A percentile compares a stretch with the other conserved stretches of the same genome.
phyloP scores from a whole-genome alignment of 2,329 filamentous ascomycete species.

The Penicillium aurantiogriseum region DNA sequence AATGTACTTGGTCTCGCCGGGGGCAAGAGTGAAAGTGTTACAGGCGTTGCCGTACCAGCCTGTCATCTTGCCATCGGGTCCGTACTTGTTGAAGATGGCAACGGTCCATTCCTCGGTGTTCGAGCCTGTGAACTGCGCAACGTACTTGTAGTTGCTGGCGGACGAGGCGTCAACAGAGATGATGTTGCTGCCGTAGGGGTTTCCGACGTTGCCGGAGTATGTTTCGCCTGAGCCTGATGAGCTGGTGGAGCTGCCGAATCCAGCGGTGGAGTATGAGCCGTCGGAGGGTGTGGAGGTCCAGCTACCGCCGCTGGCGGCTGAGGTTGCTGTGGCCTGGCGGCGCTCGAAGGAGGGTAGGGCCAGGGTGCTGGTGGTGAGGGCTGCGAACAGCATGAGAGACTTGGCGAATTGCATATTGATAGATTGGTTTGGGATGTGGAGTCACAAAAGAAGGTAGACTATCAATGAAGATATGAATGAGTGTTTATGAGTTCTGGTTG shows the following conservation, averaged over 20 bases:
- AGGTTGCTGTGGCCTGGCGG: slow-evolving; percentile 14
- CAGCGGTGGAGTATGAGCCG: slow-evolving; percentile 28
- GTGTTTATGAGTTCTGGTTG: slow-evolving; percentile 1
- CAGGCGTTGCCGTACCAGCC: slow-evolving; percentile 39
- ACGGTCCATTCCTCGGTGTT: slow-evolving; percentile 36
- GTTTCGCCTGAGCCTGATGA: slow-evolving; percentile 25
- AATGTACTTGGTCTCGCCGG: slow-evolving; percentile 38
- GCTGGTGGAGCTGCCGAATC: slow-evolving; percentile 35
- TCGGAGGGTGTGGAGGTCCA: slow-evolving; percentile 25
- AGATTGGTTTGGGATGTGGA: neutral
- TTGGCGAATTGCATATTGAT: slow-evolving; percentile 31
- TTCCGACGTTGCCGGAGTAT: slow-evolving; percentile 41
- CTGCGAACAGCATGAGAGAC: slow-evolving; percentile 34
- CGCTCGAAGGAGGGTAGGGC: slow-evolving; percentile 20
- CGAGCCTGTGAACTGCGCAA: slow-evolving; percentile 35
- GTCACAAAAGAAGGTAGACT: slow-evolving; percentile 1
- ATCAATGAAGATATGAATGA: slow-evolving; percentile 2
- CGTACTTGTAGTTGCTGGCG: slow-evolving; percentile 38
- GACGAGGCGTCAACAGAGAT: slow-evolving; percentile 34
- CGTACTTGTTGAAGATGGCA: slow-evolving; percentile 43
- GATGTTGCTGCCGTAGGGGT: slow-evolving; percentile 43
- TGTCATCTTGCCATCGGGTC: slow-evolving; percentile 32
- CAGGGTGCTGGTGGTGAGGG: slow-evolving; percentile 26
- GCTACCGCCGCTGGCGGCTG: slow-evolving; percentile 10
- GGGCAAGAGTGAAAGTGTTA: slow-evolving; percentile 30